Evolutionary conservation across 164 flowering plant genomes (phyloP).

Genomic region (Houttuynia cordata): DNA sequence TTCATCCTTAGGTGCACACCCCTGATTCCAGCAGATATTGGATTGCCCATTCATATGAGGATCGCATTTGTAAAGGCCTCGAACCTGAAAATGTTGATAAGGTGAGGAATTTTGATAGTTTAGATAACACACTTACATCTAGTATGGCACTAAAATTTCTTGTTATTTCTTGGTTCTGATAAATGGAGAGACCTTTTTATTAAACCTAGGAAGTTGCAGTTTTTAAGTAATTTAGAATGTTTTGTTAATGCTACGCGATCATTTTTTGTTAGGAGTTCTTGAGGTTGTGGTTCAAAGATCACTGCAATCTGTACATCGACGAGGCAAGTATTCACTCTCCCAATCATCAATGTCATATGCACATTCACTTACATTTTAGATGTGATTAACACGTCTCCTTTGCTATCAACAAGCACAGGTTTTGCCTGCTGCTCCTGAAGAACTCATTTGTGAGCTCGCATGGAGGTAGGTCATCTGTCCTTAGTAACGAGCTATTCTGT

Average conservation of each 20-base stretch:
- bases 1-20: constrained; percentile 62
- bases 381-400: neutral
- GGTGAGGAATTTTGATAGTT: constrained; percentile 21
- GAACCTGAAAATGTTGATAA: constrained; percentile 98
- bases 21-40: constrained; percentile 99
- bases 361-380: constrained; percentile 3
- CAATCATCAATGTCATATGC: neutral
- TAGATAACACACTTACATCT: too few species aligned
- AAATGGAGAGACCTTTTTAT: too few species aligned
- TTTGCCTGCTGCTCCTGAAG: constrained; percentile 84
- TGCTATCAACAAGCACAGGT: constrained; percentile 30
- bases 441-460: constrained; percentile 77
- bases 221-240: neutral
- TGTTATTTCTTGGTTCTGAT: too few species aligned
- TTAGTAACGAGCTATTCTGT: neutral
- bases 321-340: constrained; percentile 27
- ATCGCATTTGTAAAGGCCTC: constrained; percentile 52
- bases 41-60: constrained; percentile 74
- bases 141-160: too few species aligned
- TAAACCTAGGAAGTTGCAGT: too few species aligned
- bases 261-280: constrained; percentile 58
- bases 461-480: constrained; percentile 52
- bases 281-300: constrained; percentile 85
- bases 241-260: constrained; percentile 1
- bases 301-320: constrained; percentile 90